A percentile compares a stretch with the other conserved stretches of the same genome.
These are phyloP conservation scores for Racocetra persica DNA, from an alignment of 371 early-diverging fungal genomes.

Conservation along the genomic window DNA sequence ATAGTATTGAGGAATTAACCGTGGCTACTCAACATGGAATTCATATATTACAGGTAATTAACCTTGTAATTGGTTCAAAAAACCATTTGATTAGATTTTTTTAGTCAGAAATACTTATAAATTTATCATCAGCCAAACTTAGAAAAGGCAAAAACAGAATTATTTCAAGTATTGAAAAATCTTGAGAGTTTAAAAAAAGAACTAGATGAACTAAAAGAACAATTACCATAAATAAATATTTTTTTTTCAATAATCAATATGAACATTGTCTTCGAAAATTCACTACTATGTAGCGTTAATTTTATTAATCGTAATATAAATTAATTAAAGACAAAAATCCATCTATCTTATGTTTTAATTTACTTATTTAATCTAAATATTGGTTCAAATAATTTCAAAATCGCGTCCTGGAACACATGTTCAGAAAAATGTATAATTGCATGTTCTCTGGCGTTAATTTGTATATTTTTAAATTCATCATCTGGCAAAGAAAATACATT, in stretches of 20 bases:
- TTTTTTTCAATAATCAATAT: too few species aligned
- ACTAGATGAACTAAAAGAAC: too few species aligned
- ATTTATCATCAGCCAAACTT: slow-evolving; percentile 53
- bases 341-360: too few species aligned
- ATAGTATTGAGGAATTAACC: slow-evolving; percentile 75
- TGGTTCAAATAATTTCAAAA: slow-evolving; percentile 50
- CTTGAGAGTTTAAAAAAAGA: neutral
- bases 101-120: neutral
- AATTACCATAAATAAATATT: too few species aligned
- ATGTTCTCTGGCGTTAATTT: slow-evolving; percentile 65
- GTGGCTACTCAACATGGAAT: slow-evolving; percentile 77
- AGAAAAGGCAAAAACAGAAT: slow-evolving; percentile 54
- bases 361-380: neutral
- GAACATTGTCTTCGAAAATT: too few species aligned
- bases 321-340: too few species aligned
- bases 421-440: slow-evolving; percentile 77
- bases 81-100: neutral
- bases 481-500: slow-evolving; percentile 58
- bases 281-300: too few species aligned
- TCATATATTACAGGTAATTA: slow-evolving; percentile 68
- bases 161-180: slow-evolving; percentile 52
- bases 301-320: too few species aligned
- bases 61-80: too few species aligned
- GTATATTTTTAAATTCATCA: slow-evolving; percentile 57
- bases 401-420: slow-evolving; percentile 61